Evolutionary conservation across 805 yeast species (phyloP), one percentile per base, ranked within the genome.

Genomic region (Yarrowia osloensis): DNA sequence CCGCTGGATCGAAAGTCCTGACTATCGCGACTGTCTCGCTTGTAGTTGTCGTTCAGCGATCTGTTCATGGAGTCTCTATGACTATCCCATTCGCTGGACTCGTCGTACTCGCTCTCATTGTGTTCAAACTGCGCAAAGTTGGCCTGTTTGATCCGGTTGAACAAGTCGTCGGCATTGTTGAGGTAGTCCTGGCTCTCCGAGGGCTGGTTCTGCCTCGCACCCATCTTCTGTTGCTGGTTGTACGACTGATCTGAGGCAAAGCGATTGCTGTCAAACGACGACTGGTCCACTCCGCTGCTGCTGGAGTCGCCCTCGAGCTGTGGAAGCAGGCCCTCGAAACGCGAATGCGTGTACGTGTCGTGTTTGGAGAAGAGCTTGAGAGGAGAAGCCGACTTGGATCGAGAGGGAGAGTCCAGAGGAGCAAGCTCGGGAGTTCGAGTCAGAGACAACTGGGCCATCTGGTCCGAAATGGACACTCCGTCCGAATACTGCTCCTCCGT

Each of bases 341-440:
- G 68, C 2, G 69, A 68, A 29, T 69, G 70, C 4, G 77, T 74
- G 40, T 71, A 74, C 0, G 77, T 73, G 44, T 75, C 75, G 24
- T 70, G 71, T 22, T 67, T 59, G 28, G 71, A 72, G 52, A 74
- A 74, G 7, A 74, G 62, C 31, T 73, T 72, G 12, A 75, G 52
- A 6, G 74, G 71, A 2, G 72, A 68, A 3, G 52, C 31, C 2
- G 63, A 57, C 28, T 57, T 57, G 9, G 63, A 57, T 6, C 63
- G 47, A 1, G 63, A 40, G 11, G 63, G 63, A 3, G 49, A 37
- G 24, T 57, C 63, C 12, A 19, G 26, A 3, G 63, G 63, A 7
- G 12, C 28, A 12, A 57, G 28, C 11, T 57, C 63, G 2, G 63
- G 63, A 4, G 63, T 57, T 2, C 24, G 13, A 24, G 7, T 26